Conservation (phyloP, 2,329 filamentous ascomycete species). For the Sclerotinia borealis region DNA sequence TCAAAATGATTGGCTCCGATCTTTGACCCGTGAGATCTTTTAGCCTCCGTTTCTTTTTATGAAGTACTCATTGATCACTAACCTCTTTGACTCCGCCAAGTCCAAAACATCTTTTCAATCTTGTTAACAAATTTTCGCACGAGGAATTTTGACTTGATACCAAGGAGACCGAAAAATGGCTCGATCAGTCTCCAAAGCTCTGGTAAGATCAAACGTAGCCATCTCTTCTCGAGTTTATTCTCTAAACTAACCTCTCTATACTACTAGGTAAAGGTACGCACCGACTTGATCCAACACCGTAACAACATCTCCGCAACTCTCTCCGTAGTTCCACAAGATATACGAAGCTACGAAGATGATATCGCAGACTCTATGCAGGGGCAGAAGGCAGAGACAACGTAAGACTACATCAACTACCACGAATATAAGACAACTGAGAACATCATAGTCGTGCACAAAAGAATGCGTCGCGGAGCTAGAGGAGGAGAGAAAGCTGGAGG, state of each 20-base stretch:
- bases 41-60: too few species aligned
- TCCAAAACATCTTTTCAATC: neutral
- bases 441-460: neutral
- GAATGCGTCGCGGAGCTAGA: neutral
- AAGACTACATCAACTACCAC: neutral
- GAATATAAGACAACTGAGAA: neutral
- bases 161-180: neutral
- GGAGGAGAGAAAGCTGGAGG: too few species aligned
- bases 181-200: neutral
- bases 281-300: fast-evolving
- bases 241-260: too few species aligned
- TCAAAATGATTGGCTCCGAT: neutral
- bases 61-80: neutral
- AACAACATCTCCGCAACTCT: neutral
- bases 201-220: neutral
- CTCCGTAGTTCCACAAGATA: neutral
- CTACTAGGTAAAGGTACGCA: neutral
- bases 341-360: neutral
- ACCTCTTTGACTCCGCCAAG: neutral
- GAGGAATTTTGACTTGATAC: neutral
- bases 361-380: neutral
- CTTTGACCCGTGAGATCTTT: neutral
- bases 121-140: too few species aligned
- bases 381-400: neutral
- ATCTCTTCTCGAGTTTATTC: too few species aligned